Conservation (phyloP, 2,329 filamentous ascomycete genomes). For the Diatrype stigma region DNA sequence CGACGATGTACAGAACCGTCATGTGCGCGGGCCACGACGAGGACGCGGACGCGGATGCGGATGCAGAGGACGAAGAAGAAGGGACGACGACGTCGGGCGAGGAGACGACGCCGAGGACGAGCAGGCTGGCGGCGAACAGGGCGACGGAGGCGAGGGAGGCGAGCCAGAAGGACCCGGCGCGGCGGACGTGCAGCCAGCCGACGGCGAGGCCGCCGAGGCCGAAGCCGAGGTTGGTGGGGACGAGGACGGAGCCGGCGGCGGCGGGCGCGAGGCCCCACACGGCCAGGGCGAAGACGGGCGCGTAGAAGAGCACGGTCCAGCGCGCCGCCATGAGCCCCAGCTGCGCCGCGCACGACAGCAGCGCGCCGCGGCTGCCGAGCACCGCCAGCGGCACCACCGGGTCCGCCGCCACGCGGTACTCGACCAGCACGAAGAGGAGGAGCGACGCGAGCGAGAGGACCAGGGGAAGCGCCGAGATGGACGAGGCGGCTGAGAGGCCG, state of each 20-base stretch:
- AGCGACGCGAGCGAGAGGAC: slow-evolving; percentile 50
- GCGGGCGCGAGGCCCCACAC: slow-evolving; percentile 67
- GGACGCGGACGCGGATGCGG: too few relatives aligned
- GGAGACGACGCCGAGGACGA: slow-evolving; percentile 51
- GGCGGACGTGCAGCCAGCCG: slow-evolving; percentile 71
- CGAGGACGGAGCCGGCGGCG: slow-evolving; percentile 67
- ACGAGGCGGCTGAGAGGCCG: slow-evolving; percentile 53
- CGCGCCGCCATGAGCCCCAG: slow-evolving; percentile 76
- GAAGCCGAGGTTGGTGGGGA: slow-evolving; percentile 80
- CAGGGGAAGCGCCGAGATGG: slow-evolving; percentile 57
- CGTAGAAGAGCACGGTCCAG: slow-evolving; percentile 78
- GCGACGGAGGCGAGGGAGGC: slow-evolving; percentile 56
- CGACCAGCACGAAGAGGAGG: slow-evolving; percentile 55
- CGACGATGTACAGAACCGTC: slow-evolving; percentile 46
- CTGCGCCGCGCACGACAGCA: slow-evolving; percentile 70
- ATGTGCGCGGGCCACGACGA: too few relatives aligned
- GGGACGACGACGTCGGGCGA: slow-evolving; percentile 42
- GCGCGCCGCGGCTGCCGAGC: slow-evolving; percentile 63
- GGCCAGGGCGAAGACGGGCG: slow-evolving; percentile 74
- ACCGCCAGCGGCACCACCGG: slow-evolving; percentile 73
- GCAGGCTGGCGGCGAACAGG: slow-evolving; percentile 58
- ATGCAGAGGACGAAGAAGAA: background rate
- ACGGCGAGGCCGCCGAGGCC: slow-evolving; percentile 68
- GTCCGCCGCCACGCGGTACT: slow-evolving; percentile 58
- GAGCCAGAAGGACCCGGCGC: slow-evolving; percentile 68